phyloP scores from a whole-genome alignment of 257 asterid species.

The Jasminum sambac region DNA sequence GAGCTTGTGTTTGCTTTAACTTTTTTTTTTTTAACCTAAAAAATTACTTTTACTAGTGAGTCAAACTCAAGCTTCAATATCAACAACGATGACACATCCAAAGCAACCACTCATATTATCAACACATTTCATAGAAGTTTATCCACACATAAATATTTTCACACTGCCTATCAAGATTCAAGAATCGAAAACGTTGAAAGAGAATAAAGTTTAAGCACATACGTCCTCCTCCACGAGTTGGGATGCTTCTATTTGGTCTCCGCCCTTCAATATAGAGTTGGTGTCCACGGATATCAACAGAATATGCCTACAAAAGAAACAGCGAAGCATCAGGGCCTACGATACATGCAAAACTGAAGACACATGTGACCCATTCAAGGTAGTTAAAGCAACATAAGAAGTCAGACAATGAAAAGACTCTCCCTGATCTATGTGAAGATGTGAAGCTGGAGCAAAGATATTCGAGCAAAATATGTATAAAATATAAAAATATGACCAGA shows the following conservation, averaged over 20 bases:
- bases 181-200: neutral
- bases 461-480: neutral
- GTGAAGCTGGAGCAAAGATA: neutral
- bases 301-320: constrained; percentile 62
- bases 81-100: no score
- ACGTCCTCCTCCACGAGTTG: constrained; percentile 90
- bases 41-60: no score
- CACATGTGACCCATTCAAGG: neutral
- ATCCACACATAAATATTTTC: neutral
- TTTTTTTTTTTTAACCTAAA: no score
- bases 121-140: no score
- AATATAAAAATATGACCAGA: neutral
- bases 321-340: constrained; percentile 14
- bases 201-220: constrained; percentile 28
- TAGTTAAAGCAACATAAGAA: neutral
- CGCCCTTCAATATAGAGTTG: constrained; percentile 92
- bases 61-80: no score
- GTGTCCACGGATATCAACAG: constrained; percentile 69
- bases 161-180: constrained; percentile 3
- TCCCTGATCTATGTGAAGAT: neutral
- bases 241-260: constrained; percentile 73
- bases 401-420: neutral
- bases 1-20: no score
- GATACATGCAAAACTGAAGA: neutral
- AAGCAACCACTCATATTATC: no score